Base-by-base conservation (phyloP, 2,329 filamentous ascomycete genomes). In the Colletotrichum theobromicola region DNA sequence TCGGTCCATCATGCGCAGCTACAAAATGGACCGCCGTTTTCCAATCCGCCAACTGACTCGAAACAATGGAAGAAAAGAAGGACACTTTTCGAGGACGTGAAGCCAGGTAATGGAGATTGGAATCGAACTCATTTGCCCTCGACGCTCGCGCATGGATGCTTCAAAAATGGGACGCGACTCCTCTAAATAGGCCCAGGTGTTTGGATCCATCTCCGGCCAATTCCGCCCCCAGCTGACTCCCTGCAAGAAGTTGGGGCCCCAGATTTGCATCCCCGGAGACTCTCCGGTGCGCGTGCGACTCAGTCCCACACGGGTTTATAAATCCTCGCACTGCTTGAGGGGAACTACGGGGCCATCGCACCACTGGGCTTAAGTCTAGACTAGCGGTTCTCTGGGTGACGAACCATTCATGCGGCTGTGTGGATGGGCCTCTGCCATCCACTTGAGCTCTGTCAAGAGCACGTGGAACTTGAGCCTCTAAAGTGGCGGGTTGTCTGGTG, bases 231-330 rank as follows among this genome's bases (percentile, higher is more conserved):
- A 26, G 62, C 42, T 21, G n/a, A 8, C 12, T 57, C 61, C 50
- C 61, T 57, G 68, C 16, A 65, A 65, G 30, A 26, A 57, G 16
- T 35, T 46, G 46, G 50, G 32, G 68, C 68, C 68, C 68, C 68
- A 57, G 68, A 58, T 70, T 46, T 15, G n/a, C 68, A 18, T 57
- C 61, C 61, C 61, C 50, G 34, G 68, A 70, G 46, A 42, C 37
- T 16, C 35, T 57, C 15, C 28, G 64, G 15, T 16, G n/a, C 1
- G 46, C 34, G n/a, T 57, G n/a, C 67, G 58, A 70, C 58, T 62
- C 62, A 34, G 63, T 34, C 57, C 61, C 64, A 72, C 24, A 35
- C 64, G 70, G 70, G 70, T n/a, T 32, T 72, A 55, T 68, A 68
- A 30, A 70, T 68, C 9, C 4, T 68, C 57, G 64, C 9, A 7